These are phyloP conservation scores for Coemansia sp. DNA, from an alignment of 192 early-diverging fungal species.

Conservation along the genomic window DNA sequence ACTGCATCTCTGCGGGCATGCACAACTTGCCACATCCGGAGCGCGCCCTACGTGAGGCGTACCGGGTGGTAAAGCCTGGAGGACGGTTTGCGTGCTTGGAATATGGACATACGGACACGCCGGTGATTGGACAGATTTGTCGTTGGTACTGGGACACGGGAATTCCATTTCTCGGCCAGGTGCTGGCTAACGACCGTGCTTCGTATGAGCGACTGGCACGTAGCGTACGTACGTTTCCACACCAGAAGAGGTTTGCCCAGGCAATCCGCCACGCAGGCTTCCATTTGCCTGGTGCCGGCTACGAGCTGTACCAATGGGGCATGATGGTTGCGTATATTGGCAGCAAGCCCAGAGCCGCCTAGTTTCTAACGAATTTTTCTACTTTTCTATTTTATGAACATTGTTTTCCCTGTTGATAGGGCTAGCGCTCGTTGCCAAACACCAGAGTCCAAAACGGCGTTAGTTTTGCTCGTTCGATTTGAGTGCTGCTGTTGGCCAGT, in stretches of 20 bases:
- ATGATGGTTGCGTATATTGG: constrained; percentile 34
- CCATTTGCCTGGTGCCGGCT: constrained; percentile 73
- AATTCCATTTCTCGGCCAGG: constrained; percentile 75
- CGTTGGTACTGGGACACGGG: constrained; percentile 86
- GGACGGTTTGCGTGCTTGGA: constrained; percentile 91
- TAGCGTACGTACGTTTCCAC: constrained; percentile 82
- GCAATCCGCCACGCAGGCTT: constrained; percentile 87
- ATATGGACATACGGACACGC: constrained; percentile 82
- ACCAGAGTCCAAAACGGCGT: constrained; percentile 38
- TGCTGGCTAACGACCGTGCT: constrained; percentile 76
- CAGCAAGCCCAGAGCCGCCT: constrained; percentile 15
- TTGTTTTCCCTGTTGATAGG: too few relatives aligned
- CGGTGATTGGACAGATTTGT: constrained; percentile 69
- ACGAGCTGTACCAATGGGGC: constrained; percentile 53
- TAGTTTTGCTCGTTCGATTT: not conserved
- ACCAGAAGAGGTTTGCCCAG: constrained; percentile 77
- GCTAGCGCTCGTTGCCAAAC: constrained; percentile 15
- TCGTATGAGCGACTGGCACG: constrained; percentile 92
- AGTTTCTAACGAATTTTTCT: constrained; percentile 1
- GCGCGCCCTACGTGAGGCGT: constrained; percentile 78
- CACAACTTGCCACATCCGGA: constrained; percentile 91
- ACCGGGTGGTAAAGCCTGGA: constrained; percentile 88
- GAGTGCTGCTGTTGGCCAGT: not conserved
- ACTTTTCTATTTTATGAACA: not conserved
- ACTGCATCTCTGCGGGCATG: constrained; percentile 98